phyloP scores from a whole-genome alignment of 1,284 basidiomycete genomes.

The Leccinum angustisporum region DNA sequence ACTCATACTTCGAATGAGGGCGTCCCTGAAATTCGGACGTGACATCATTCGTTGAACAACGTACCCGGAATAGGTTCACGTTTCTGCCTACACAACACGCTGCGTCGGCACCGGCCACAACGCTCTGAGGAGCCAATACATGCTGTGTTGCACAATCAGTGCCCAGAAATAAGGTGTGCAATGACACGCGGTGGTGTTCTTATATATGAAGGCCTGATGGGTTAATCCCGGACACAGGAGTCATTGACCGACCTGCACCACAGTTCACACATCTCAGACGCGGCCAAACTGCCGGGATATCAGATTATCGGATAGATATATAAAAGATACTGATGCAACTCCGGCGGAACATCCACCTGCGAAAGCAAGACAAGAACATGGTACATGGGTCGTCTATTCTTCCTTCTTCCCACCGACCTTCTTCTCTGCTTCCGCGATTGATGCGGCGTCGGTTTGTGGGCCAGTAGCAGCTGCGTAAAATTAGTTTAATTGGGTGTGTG shows the following conservation, averaged over 20 bases:
- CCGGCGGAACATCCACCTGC: constrained; percentile 19
- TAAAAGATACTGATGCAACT: constrained; percentile 15
- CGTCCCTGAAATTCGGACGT: not conserved
- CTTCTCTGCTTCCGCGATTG: constrained; percentile 88
- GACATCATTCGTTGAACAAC: not conserved
- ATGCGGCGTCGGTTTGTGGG: constrained; percentile 81
- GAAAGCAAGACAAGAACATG: constrained; percentile 13
- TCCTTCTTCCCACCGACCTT: constrained; percentile 76
- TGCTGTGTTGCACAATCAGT: not conserved
- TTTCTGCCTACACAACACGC: not conserved
- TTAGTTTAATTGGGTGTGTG: not conserved
- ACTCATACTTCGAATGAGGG: not conserved
- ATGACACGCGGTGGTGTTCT: no score
- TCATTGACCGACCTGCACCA: not conserved
- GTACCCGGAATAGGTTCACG: not conserved
- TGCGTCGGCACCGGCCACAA: not conserved
- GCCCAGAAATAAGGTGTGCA: not conserved
- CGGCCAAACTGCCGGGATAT: not conserved
- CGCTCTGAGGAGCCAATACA: not conserved
- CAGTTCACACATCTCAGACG: not conserved
- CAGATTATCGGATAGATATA: constrained; percentile 18
- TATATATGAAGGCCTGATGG: not conserved
- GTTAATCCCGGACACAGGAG: not conserved
- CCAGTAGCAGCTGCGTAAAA: constrained; percentile 42
- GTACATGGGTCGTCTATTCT: constrained; percentile 45